Evolutionary conservation across 2,329 filamentous ascomycete species (phyloP), one percentile per base, ranked within the genome.

Genomic region (Epichloe baconii): DNA sequence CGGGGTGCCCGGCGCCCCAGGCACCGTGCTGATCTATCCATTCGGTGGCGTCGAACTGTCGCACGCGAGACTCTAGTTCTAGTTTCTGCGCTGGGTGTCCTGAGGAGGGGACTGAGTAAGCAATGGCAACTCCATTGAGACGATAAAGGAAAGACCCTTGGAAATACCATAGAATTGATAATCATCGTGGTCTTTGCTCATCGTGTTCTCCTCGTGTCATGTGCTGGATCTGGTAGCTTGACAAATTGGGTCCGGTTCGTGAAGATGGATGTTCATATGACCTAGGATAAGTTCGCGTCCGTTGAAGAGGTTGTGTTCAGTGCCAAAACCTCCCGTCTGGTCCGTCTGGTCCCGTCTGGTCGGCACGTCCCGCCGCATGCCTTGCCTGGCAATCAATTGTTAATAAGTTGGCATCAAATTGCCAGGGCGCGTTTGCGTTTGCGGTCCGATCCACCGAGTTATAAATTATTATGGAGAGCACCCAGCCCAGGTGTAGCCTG

Each of bases 71-170:
- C 56, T 78, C 68, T 0, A 85, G 71, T 2, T 64, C 61, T 17
- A 63, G 59, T 47, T 73, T 70, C 26, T 72, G 69, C 6, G 73
- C 64, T 8, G 76, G 70, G 51, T 80, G 76, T 48, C 83, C 83
- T 86, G 56, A 23, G 11, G 36, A 17, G 42, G n/a, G 17, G n/a
- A n/a, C 4, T 11, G 12, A 4, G 35, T 46, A 11, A 50, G 48
- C 48, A 19, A 43, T 19, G 35, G 17, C 42, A 23, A 31, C 17
- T 34, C 4, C 23, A 31, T 8, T 15, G 8, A 19, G 41, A 36
- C 35, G 23, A 40, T 23, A 12, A 14, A 10, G 21, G 26, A 42
- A 23, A 46, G 14, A 23, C 4, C 11, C 12, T 7, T 5, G 21
- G 8, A 37, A 21, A n/a, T 50, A 46, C 48, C 48, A 17, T 50